A percentile compares a stretch with the other conserved stretches of the same genome.
Conservation (phyloP, 108 stramenopile species). For the Conticribra guillardii region DNA sequence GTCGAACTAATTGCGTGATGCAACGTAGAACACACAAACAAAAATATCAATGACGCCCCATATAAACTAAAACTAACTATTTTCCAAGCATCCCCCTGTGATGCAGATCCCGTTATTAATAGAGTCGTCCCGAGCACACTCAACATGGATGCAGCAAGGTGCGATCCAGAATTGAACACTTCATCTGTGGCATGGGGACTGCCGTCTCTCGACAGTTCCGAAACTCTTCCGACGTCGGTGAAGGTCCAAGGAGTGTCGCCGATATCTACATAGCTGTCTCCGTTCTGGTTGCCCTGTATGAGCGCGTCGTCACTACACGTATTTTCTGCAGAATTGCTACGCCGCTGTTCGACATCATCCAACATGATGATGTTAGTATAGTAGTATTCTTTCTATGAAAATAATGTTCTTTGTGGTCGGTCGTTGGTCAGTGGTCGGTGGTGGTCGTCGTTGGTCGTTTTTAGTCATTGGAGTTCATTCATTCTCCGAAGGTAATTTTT, state of each 20-base stretch:
- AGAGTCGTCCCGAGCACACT: slow-evolving; percentile 63
- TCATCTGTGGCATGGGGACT: slow-evolving; percentile 72
- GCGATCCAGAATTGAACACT: slow-evolving; percentile 74
- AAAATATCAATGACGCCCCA: slow-evolving; percentile 60
- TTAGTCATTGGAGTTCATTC: too few species aligned
- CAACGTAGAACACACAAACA: slow-evolving; percentile 69
- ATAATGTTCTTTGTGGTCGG: too few species aligned
- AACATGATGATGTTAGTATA: too few species aligned
- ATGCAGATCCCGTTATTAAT: slow-evolving; percentile 46
- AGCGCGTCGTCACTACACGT: not conserved
- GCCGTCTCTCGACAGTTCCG: slow-evolving; percentile 61
- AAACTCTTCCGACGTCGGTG: slow-evolving; percentile 32
- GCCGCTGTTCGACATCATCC: too few species aligned
- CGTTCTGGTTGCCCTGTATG: not conserved
- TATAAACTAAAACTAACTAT: slow-evolving; percentile 78
- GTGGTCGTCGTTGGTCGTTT: too few species aligned
- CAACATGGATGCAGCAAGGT: slow-evolving; percentile 68
- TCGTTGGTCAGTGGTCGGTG: too few species aligned
- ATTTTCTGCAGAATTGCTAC: too few species aligned
- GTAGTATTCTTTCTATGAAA: too few species aligned
- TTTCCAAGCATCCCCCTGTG: slow-evolving; percentile 64
- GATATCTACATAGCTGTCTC: not conserved
- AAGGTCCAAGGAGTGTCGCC: slow-evolving; percentile 31
- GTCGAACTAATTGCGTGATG: slow-evolving; percentile 70
- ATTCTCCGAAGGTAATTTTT: too few species aligned